Conservation (phyloP, 768 basidiomycete species). For the Rhizopogon vesiculosus region DNA sequence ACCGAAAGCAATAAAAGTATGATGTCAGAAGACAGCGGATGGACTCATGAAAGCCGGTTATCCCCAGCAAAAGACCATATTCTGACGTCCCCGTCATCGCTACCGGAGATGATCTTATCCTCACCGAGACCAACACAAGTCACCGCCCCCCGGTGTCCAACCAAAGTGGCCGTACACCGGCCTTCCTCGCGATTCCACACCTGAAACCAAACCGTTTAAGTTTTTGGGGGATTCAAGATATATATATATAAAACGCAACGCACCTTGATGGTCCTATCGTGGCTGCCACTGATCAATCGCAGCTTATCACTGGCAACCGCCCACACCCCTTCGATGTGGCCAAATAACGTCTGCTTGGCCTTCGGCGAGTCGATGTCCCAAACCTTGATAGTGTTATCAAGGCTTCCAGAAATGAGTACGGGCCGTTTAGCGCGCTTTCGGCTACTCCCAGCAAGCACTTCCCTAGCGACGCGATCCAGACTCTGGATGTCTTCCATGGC, state of each 20-base stretch:
- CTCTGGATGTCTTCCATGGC: conserved; percentile 9
- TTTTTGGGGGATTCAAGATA: background rate
- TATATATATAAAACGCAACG: conserved; percentile 12
- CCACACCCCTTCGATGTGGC: conserved; percentile 99
- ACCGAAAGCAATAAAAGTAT: background rate
- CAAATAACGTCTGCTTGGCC: conserved; percentile 80
- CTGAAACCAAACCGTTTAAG: conserved; percentile 30
- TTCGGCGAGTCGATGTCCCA: conserved; percentile 93
- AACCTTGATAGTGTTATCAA: conserved; percentile 93
- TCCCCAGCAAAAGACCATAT: conserved; percentile 69
- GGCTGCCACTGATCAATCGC: conserved; percentile 87
- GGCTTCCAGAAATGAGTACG: conserved; percentile 80
- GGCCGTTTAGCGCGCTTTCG: conserved; percentile 42
- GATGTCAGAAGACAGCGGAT: background rate
- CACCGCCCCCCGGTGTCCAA: conserved; percentile 93
- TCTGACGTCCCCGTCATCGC: conserved; percentile 85
- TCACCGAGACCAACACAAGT: conserved; percentile 87
- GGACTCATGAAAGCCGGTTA: background rate
- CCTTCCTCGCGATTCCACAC: conserved; percentile 94
- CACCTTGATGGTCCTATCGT: conserved; percentile 97
- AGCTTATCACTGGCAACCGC: conserved; percentile 89
- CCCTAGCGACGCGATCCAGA: conserved; percentile 3
- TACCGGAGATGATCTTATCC: conserved; percentile 95
- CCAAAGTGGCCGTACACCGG: conserved; percentile 81
- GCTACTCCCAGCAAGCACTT: conserved; percentile 10